Evolutionary conservation across 768 basidiomycete species (phyloP).

Genomic region (Candolleomyces aberdarensis): DNA sequence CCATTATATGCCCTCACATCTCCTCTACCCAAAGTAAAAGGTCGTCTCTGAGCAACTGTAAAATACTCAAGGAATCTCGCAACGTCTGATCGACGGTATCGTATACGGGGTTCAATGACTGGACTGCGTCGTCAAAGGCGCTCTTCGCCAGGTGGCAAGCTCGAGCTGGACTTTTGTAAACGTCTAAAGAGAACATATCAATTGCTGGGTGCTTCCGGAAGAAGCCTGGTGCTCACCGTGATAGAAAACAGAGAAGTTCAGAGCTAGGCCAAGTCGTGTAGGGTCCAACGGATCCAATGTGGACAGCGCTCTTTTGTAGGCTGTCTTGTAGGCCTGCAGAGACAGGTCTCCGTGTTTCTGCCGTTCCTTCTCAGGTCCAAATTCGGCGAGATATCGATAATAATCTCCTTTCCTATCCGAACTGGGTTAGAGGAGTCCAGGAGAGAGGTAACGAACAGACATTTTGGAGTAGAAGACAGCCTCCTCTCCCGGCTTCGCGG

Average conservation of each 20-base stretch:
- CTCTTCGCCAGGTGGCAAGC: slow-evolving; percentile 90
- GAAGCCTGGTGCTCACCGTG: slow-evolving; percentile 39
- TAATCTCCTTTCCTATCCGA: slow-evolving; percentile 62
- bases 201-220: background rate
- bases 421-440: too few relatives aligned
- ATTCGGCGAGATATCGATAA: slow-evolving; percentile 88
- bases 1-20: slow-evolving; percentile 36
- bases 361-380: slow-evolving; percentile 69
- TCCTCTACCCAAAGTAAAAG: slow-evolving; percentile 83
- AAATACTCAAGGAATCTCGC: slow-evolving; percentile 78
- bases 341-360: slow-evolving; percentile 70
- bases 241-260: slow-evolving; percentile 95
- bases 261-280: slow-evolving; percentile 81
- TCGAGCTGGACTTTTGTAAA: slow-evolving; percentile 78
- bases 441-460: slow-evolving; percentile 30
- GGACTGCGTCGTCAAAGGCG: slow-evolving; percentile 88
- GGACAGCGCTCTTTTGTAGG: slow-evolving; percentile 77
- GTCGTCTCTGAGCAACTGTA: slow-evolving; percentile 83
- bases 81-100: slow-evolving; percentile 34
- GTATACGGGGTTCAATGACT: slow-evolving; percentile 50
- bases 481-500: slow-evolving; percentile 73
- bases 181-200: slow-evolving; percentile 39
- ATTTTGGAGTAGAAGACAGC: slow-evolving; percentile 91
- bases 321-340: slow-evolving; percentile 80
- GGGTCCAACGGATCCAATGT: slow-evolving; percentile 80